Evolutionary conservation across 208 protist species (phyloP), one percentile per base, ranked within the genome.

Genomic region (Leishmania major): DNA sequence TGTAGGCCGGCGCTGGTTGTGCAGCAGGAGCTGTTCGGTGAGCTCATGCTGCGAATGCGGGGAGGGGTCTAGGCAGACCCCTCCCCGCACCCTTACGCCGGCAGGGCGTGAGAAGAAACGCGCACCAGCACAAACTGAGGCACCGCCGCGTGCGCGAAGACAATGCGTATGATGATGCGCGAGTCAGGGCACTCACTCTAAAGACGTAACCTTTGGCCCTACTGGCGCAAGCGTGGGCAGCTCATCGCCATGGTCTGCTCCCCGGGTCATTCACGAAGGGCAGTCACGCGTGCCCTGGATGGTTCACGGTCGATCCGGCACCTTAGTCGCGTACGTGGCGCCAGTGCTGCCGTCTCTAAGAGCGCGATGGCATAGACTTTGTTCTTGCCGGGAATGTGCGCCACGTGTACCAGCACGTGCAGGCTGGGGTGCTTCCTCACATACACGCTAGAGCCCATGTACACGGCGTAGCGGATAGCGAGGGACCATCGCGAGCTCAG

Each of bases 391-490:
- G 86, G 22, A 93, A 91, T 45, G 80, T 96, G 77, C 81, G 83
- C 47, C 79, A 80, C 51, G 28, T 91, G 43, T 67, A 80, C 75
- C 91, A 92, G 77, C 62, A 74, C 37, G 92, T 96, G 25, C 47
- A 91, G 51, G 4, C 43, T 45, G 43, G 5, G 43, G 43, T 7
- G 43, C 43, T 45, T 45, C 43, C 43, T 45, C 43, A 7, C 91
- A 0, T 97, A 98, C 83, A 81, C 89, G 17, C 83, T 97, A 13
- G 96, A 93, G 40, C 88, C 93, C 22, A 94, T 95, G 85, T 79
- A 90, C 35, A 88, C 94, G 17, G 94, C 88, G 53, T 93, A 95
- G 86, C 77, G 97, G 51, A 91, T 93, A 84, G 78, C 78, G 60
- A 81, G 77, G 19, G 88, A 95, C 53, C 78, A 84, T 66, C 83